Percentiles rank a stretch among this genome's conserved stretches.
Evolutionary conservation across 2,329 filamentous ascomycete species (phyloP).

Genomic region (Trichoderma koningiopsis): DNA sequence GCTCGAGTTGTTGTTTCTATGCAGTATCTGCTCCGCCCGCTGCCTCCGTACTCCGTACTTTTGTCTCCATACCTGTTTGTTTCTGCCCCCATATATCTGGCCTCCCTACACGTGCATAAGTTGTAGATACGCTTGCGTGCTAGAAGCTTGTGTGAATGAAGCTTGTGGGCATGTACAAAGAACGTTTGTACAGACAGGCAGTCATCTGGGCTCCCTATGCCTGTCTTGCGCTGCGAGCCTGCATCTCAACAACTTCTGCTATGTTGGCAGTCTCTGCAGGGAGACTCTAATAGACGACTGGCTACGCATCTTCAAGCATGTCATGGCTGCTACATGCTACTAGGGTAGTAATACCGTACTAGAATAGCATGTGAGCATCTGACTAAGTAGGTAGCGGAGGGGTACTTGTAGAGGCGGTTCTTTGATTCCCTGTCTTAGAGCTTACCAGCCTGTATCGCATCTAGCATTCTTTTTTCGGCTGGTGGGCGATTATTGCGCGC

Average conservation of each 20-base stretch:
- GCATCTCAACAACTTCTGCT: slow-evolving; percentile 1
- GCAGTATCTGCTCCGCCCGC: slow-evolving; percentile 1
- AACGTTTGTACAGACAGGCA: background rate
- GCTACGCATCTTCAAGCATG: background rate
- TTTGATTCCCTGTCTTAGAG: background rate
- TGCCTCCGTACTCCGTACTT: slow-evolving; percentile 8
- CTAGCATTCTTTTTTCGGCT: background rate
- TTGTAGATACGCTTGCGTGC: slow-evolving; percentile 12
- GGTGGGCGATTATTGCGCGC: background rate
- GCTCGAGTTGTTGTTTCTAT: slow-evolving; percentile 15
- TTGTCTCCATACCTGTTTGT: slow-evolving; percentile 4
- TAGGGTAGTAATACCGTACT: background rate
- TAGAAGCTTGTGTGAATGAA: slow-evolving; percentile 10
- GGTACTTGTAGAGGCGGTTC: background rate
- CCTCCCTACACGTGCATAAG: slow-evolving; percentile 15
- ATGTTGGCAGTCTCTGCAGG: background rate
- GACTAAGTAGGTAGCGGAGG: slow-evolving; percentile 5
- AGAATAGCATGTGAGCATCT: background rate
- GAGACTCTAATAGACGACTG: background rate
- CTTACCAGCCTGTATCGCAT: background rate
- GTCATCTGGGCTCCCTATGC: background rate
- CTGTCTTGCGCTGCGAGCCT: background rate
- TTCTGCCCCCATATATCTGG: background rate
- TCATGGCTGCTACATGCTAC: background rate
- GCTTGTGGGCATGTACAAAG: background rate